Evolutionary conservation across 257 asterid genomes (phyloP).

Genomic region (Lycium barbarum): DNA sequence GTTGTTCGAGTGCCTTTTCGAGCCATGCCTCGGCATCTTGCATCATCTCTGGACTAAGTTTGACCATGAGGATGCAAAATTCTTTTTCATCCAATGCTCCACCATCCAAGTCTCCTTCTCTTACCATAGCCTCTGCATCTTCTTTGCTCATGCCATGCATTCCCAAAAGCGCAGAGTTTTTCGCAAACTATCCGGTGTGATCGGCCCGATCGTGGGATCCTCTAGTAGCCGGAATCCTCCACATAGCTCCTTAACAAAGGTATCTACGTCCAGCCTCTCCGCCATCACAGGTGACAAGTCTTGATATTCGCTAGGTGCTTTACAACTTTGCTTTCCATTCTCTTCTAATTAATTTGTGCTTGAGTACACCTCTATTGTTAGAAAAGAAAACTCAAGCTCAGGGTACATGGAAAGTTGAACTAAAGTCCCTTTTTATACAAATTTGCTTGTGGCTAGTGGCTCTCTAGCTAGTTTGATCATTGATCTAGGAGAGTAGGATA

Average conservation of each 20-base stretch:
- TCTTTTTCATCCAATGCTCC: slow-evolving; percentile 70
- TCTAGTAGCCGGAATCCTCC: slow-evolving; percentile 48
- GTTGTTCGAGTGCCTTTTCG: slow-evolving; percentile 61
- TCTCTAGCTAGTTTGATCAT: not conserved
- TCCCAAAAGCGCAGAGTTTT: slow-evolving; percentile 55
- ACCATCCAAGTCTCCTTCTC: slow-evolving; percentile 73
- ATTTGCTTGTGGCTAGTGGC: not conserved
- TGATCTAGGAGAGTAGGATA: not conserved
- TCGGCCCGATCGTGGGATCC: not conserved
- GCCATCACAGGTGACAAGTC: slow-evolving; percentile 71
- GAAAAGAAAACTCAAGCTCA: not conserved
- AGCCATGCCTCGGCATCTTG: slow-evolving; percentile 84
- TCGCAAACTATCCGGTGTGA: slow-evolving; percentile 61
- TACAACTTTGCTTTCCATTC: slow-evolving; percentile 33
- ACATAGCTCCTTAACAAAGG: slow-evolving; percentile 47
- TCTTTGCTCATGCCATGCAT: slow-evolving; percentile 66
- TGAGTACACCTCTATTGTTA: not conserved
- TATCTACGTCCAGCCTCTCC: slow-evolving; percentile 12
- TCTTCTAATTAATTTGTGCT: not conserved
- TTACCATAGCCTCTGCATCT: slow-evolving; percentile 72
- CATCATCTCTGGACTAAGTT: slow-evolving; percentile 87
- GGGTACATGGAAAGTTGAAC: not conserved
- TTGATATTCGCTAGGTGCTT: slow-evolving; percentile 41
- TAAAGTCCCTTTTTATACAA: not conserved
- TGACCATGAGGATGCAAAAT: slow-evolving; percentile 80